Percentiles rank a stretch among this genome's conserved stretches.
Conservation (phyloP, 2,329 filamentous ascomycete species). For the Chrysoporthe cubensis region DNA sequence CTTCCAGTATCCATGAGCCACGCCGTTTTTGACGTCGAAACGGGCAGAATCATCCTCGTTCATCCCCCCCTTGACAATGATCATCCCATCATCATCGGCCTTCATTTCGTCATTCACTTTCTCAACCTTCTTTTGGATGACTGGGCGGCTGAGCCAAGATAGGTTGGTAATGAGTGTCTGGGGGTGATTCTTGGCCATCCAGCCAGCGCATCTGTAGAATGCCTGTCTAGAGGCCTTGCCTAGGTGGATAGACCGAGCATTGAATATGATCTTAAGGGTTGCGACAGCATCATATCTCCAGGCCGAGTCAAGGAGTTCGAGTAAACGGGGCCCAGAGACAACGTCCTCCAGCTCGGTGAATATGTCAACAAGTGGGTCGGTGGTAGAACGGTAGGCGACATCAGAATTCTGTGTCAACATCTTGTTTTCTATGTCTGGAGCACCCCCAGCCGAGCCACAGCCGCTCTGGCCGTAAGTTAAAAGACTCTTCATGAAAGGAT, state of each 20-base stretch:
- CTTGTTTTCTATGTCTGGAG: conserved; percentile 42
- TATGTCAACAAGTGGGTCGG: conserved; percentile 53
- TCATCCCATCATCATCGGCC: conserved; percentile 40
- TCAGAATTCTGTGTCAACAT: conserved; percentile 58
- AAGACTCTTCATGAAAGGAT: conserved; percentile 43
- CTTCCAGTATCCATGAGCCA: conserved; percentile 66
- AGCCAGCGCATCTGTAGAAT: conserved; percentile 59
- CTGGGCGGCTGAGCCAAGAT: conserved; percentile 57
- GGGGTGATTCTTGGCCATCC: conserved; percentile 59
- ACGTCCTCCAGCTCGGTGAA: conserved; percentile 55
- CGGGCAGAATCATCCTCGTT: conserved; percentile 42
- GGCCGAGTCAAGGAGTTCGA: conserved; percentile 48
- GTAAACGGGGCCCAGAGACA: conserved; percentile 42
- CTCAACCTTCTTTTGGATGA: conserved; percentile 58
- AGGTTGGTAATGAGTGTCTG: conserved; percentile 58
- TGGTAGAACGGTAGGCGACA: conserved; percentile 51
- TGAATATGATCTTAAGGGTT: conserved; percentile 64
- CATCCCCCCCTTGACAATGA: conserved; percentile 39
- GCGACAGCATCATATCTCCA: conserved; percentile 53
- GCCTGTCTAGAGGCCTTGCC: conserved; percentile 56
- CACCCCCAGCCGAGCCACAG: background rate
- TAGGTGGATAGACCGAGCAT: conserved; percentile 62
- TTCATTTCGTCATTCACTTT: conserved; percentile 39
- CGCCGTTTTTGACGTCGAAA: conserved; percentile 50
- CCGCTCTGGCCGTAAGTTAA: conserved; percentile 30